Evolutionary conservation across 768 basidiomycete genomes (phyloP), one percentile per base, ranked within the genome.

Genomic region (Mycena floridula): DNA sequence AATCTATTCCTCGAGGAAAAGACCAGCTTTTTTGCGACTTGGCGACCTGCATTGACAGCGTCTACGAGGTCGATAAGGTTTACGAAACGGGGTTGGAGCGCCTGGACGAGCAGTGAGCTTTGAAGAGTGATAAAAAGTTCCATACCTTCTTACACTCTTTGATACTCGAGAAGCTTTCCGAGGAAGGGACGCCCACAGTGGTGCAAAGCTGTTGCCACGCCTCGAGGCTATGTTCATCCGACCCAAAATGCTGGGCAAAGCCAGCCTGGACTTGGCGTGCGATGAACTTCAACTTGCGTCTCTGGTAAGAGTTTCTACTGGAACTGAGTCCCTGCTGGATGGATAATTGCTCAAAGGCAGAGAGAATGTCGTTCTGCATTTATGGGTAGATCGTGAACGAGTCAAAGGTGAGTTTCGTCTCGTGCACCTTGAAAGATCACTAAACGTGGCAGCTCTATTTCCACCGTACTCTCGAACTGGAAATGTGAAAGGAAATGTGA

Each of bases 31-130:
- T 44, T 47, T 16, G 21, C 16, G 38, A 48, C 45, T 13, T 37
- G 37, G 16, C 3, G 21, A 18, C 48, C 50, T 12, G 45, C 42
- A 12, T 25, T 18, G 12, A 21, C 44, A 3, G 52, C 47, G 18
- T 53, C 52, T 7, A 50, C 52, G 21, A 54, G 42, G 46, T 54
- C 53, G 7, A 54, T 50, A 26, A 54, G 45, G 24, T 54, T 54
- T 15, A 54, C 53, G 23, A 24, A 54, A 16, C 16, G 40, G 5
- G 50, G 48, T 8, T 40, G 37, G 8, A 54, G 45, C 2, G 46
- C 38, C 53, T 54, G 40, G 6, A 16, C 6, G 5, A 23, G 16
- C 8, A 22, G 30, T 5, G 20, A 23, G 21, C 20, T 25, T 25
- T 23, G 16, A 43, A 18, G 37, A 26, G 25, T 20, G 20, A 28